Evolutionary conservation across 305 asterid genomes (phyloP).

Genomic region (Lippia alba): DNA sequence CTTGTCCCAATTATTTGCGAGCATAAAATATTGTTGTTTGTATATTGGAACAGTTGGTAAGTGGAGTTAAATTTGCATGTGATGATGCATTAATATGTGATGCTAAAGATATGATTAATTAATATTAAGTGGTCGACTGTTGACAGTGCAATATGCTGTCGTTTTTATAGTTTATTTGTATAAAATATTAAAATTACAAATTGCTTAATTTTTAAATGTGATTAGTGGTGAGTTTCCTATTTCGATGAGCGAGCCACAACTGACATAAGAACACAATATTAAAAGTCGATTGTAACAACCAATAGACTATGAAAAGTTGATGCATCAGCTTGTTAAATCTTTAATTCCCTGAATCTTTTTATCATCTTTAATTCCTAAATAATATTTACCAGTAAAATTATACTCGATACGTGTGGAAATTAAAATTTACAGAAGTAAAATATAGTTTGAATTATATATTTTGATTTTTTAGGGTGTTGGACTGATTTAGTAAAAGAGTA

Average conservation of each 20-base stretch:
- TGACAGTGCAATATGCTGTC: conserved; percentile 25
- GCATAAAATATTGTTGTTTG: not conserved
- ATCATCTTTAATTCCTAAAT: not conserved
- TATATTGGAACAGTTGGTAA: conserved; percentile 20
- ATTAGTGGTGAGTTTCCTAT: not conserved
- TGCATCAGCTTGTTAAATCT: not conserved
- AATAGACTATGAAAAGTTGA: not conserved
- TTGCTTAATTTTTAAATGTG: conserved; percentile 9
- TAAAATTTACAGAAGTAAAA: too few species aligned
- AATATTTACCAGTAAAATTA: too few species aligned
- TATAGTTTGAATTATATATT: too few species aligned
- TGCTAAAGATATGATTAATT: conserved; percentile 11
- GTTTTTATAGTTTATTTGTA: not conserved
- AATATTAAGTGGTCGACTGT: conserved; percentile 26
- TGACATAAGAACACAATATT: conserved; percentile 14
- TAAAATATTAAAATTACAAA: conserved; percentile 5
- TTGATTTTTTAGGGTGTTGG: too few species aligned
- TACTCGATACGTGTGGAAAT: too few species aligned
- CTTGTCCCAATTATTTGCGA: not conserved
- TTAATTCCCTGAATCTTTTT: too few species aligned
- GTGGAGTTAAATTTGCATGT: conserved; percentile 30
- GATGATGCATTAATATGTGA: conserved; percentile 20
- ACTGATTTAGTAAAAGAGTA: too few species aligned
- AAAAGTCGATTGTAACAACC: conserved; percentile 30
- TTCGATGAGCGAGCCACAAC: conserved; percentile 12